A percentile compares a stretch with the other conserved stretches of the same genome.
phyloP scores from a whole-genome alignment of 169 alveolate species.

The Eimeria maxima region DNA sequence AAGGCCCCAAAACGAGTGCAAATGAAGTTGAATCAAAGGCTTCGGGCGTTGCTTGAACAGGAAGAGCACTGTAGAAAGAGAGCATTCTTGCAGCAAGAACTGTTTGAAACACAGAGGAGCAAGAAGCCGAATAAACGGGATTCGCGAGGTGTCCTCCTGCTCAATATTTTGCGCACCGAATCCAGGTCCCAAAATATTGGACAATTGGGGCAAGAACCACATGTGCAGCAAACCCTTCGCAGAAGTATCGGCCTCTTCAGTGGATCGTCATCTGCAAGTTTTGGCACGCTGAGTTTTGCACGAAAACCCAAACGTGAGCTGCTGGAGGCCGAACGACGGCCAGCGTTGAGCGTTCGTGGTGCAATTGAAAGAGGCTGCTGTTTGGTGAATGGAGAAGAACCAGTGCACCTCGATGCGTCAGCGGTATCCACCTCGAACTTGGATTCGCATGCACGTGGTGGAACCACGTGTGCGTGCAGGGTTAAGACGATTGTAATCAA shows the following conservation, averaged over 20 bases:
- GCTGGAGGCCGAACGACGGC: background rate
- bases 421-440: background rate
- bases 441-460: background rate
- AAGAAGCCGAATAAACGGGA: background rate
- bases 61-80: constrained; percentile 1
- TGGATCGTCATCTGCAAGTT: background rate
- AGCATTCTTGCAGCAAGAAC: constrained; percentile 17
- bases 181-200: background rate
- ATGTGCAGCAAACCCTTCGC: background rate
- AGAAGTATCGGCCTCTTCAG: background rate
- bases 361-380: background rate
- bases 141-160: background rate
- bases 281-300: background rate
- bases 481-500: background rate
- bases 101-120: background rate
- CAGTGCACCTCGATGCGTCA: background rate
- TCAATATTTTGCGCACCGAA: background rate
- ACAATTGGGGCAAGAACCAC: background rate
- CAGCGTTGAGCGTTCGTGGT: background rate
- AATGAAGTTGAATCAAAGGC: background rate
- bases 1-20: background rate
- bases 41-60: constrained; percentile 32
- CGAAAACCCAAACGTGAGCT: background rate
- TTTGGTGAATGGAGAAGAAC: background rate
- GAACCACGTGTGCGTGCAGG: background rate